Evolutionary conservation across 805 yeast genomes (phyloP).

Genomic region (Torulaspora quercuum): DNA sequence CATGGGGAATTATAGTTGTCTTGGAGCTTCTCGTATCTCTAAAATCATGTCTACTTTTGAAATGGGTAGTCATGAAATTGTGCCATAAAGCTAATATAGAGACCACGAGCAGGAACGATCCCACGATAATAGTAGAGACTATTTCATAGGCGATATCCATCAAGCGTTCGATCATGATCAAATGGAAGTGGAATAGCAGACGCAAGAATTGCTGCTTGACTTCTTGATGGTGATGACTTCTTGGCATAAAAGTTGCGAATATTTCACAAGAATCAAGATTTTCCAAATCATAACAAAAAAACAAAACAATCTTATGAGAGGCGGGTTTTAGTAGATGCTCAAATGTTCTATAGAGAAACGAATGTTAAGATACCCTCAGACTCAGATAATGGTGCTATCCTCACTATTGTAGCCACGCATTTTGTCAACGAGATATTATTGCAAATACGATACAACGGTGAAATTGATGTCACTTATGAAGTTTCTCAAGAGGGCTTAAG

Average conservation of each 20-base stretch:
- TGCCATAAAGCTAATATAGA: slow-evolving; percentile 34
- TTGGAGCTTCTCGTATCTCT: slow-evolving; percentile 33
- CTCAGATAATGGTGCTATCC: slow-evolving; percentile 7
- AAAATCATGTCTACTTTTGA: slow-evolving; percentile 26
- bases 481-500: slow-evolving; percentile 31
- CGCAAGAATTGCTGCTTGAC: too few species aligned
- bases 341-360: slow-evolving; percentile 16
- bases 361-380: slow-evolving; percentile 10
- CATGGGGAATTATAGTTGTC: slow-evolving; percentile 18
- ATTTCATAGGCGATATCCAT: slow-evolving; percentile 13
- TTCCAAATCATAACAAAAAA: slow-evolving; percentile 1
- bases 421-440: slow-evolving; percentile 28
- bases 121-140: slow-evolving; percentile 20
- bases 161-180: slow-evolving; percentile 11
- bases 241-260: background rate
- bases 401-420: slow-evolving; percentile 23
- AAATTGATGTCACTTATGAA: slow-evolving; percentile 48
- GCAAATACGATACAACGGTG: slow-evolving; percentile 33
- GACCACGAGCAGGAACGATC: slow-evolving; percentile 26
- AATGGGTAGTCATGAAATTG: slow-evolving; percentile 28
- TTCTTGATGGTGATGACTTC: background rate
- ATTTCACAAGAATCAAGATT: slow-evolving; percentile 1
- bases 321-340: too few species aligned
- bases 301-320: background rate
- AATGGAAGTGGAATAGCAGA: too few species aligned